A percentile compares a stretch with the other conserved stretches of the same genome.
Conservation (phyloP, 495 filamentous ascomycete species). For the Alectoria sarmentosa region DNA sequence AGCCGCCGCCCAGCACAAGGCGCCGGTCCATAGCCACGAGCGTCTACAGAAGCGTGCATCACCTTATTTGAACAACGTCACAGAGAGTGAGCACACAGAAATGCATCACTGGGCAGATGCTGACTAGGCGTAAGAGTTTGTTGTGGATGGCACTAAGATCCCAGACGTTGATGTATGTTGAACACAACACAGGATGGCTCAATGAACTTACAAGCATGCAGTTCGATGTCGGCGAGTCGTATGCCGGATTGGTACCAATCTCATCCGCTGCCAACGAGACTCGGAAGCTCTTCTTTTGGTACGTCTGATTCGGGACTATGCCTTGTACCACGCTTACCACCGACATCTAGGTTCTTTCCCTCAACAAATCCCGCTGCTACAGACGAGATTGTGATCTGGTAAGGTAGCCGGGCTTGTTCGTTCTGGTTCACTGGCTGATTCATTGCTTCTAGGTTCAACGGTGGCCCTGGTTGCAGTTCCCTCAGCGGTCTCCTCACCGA, state of each 20-base stretch:
- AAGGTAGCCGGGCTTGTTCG: not conserved
- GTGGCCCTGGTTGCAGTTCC: conserved; percentile 61
- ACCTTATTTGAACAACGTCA: not conserved
- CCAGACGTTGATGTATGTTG: conserved; percentile 51
- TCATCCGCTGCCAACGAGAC: conserved; percentile 34
- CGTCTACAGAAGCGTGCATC: conserved; percentile 8
- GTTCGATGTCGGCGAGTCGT: conserved; percentile 69
- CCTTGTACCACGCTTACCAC: not conserved
- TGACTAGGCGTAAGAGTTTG: conserved; percentile 41
- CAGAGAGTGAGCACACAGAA: not conserved
- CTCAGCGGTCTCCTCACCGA: conserved; percentile 61
- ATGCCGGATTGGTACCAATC: conserved; percentile 68
- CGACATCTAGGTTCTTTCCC: conserved; percentile 11
- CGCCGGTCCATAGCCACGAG: not conserved
- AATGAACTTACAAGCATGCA: not conserved
- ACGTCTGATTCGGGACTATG: not conserved
- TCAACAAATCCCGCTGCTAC: conserved; percentile 27
- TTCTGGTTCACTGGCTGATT: not conserved
- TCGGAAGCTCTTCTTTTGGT: conserved; percentile 46
- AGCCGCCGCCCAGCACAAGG: not conserved
- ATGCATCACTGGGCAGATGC: not conserved
- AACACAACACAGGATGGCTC: not conserved
- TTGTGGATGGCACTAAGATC: conserved; percentile 49
- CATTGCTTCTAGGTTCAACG: conserved; percentile 44
- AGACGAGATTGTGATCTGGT: conserved; percentile 66